Evolutionary conservation across 2,329 filamentous ascomycete species (phyloP).

Genomic region (Cercospora sesami): DNA sequence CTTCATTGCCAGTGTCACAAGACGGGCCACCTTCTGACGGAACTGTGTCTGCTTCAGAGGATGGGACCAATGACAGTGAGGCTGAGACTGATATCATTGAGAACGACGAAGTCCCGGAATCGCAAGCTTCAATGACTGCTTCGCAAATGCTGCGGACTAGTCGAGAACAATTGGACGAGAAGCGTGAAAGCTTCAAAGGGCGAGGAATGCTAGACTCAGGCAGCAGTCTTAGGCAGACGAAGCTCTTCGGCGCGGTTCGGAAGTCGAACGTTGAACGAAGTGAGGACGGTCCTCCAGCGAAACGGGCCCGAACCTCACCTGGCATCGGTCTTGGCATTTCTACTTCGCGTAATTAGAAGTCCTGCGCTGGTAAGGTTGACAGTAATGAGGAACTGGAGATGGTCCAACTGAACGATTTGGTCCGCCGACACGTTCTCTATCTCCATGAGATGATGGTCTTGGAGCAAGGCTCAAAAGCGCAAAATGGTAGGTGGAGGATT

Average conservation of each 20-base stretch:
- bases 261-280: conserved; percentile 52
- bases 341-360: conserved; percentile 26
- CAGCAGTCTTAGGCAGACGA: conserved; percentile 54
- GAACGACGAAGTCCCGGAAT: conserved; percentile 66
- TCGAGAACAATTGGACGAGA: conserved; percentile 44
- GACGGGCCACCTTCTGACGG: conserved; percentile 48
- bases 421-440: not conserved
- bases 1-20: conserved; percentile 26
- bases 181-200: conserved; percentile 43
- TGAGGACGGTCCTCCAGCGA: conserved; percentile 42
- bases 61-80: conserved; percentile 42
- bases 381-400: not conserved
- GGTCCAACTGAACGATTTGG: not conserved
- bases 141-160: conserved; percentile 60
- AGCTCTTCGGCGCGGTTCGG: conserved; percentile 62
- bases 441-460: not conserved
- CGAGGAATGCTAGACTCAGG: conserved; percentile 29
- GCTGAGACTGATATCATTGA: conserved; percentile 63
- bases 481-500: not conserved
- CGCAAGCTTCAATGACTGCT: conserved; percentile 75
- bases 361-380: not conserved
- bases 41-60: conserved; percentile 72
- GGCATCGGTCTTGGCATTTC: conserved; percentile 35
- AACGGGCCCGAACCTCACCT: conserved; percentile 52
- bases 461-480: not conserved